phyloP scores from a whole-genome alignment of 805 yeast species.

The Kurtzmaniella cleridarum region DNA sequence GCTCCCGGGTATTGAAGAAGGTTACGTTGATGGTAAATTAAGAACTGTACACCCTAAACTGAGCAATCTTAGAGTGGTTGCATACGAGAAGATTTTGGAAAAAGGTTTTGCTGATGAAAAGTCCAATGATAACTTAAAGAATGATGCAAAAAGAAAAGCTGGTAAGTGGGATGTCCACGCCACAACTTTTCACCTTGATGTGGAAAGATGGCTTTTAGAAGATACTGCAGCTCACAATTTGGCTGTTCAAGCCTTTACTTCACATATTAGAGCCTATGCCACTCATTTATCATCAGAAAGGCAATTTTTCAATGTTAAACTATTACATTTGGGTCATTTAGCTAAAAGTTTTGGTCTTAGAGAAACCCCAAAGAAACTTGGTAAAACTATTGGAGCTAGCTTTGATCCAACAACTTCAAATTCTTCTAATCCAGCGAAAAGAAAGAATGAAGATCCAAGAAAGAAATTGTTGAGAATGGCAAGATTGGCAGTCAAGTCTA shows the following conservation, averaged over 20 bases:
- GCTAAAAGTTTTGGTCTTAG: slow-evolving; percentile 93
- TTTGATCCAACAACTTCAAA: slow-evolving; percentile 23
- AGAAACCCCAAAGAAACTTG: slow-evolving; percentile 85
- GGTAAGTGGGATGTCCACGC: slow-evolving; percentile 87
- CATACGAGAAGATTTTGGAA: slow-evolving; percentile 28
- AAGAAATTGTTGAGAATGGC: slow-evolving; percentile 76
- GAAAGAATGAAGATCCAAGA: slow-evolving; percentile 60
- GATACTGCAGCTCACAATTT: slow-evolving; percentile 52
- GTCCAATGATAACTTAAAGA: slow-evolving; percentile 20
- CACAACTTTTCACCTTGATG: slow-evolving; percentile 89
- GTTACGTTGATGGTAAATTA: slow-evolving; percentile 55
- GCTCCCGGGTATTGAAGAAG: slow-evolving; percentile 87
- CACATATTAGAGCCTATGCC: slow-evolving; percentile 92
- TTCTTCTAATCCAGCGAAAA: slow-evolving; percentile 19
- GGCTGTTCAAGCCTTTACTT: slow-evolving; percentile 78
- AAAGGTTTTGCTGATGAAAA: slow-evolving; percentile 35
- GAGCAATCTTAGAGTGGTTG: slow-evolving; percentile 26
- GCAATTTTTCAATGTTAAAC: slow-evolving; percentile 71
- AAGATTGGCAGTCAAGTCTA: slow-evolving; percentile 56
- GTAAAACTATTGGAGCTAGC: slow-evolving; percentile 33
- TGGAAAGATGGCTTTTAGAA: slow-evolving; percentile 83
- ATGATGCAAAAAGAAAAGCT: slow-evolving; percentile 35
- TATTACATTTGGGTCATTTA: slow-evolving; percentile 88
- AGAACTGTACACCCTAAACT: slow-evolving; percentile 34
- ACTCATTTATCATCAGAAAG: slow-evolving; percentile 85